A percentile compares a stretch with the other conserved stretches of the same genome.
Conservation (phyloP, 495 filamentous ascomycete species). For the Glutinoglossum americanum region DNA sequence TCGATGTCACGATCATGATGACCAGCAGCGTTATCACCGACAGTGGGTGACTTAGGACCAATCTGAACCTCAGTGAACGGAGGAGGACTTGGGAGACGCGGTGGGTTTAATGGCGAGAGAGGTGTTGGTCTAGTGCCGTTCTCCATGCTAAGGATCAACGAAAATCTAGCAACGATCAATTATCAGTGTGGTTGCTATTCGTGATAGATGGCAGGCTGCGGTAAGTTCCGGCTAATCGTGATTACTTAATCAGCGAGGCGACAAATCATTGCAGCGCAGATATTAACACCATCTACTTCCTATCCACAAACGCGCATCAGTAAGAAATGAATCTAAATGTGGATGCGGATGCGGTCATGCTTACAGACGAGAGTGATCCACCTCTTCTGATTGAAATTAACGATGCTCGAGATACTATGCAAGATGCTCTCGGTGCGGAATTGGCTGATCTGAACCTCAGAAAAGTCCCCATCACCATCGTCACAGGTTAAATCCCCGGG, state of each 20-base stretch:
- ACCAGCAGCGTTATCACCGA: constrained; percentile 16
- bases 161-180: background rate
- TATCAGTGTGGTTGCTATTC: no score
- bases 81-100: constrained; percentile 23
- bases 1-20: background rate
- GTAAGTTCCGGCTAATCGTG: no score
- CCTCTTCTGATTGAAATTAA: constrained; percentile 46
- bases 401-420: background rate
- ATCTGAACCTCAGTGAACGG: constrained; percentile 82
- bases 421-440: constrained; percentile 12
- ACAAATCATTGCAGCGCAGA: background rate
- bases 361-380: constrained; percentile 38
- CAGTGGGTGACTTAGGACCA: constrained; percentile 56
- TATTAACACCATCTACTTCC: background rate
- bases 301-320: background rate
- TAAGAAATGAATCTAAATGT: background rate
- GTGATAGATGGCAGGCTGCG: no score
- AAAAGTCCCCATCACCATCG: constrained; percentile 84
- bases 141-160: background rate
- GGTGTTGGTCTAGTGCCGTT: constrained; percentile 4
- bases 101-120: constrained; percentile 35
- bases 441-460: constrained; percentile 25
- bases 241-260: no score
- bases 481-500: constrained; percentile 41
- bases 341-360: constrained; percentile 22